Percentiles rank a stretch among this genome's conserved stretches.
Evolutionary conservation across 805 yeast species (phyloP).

Genomic region (Wickerhamiella hasegawae): DNA sequence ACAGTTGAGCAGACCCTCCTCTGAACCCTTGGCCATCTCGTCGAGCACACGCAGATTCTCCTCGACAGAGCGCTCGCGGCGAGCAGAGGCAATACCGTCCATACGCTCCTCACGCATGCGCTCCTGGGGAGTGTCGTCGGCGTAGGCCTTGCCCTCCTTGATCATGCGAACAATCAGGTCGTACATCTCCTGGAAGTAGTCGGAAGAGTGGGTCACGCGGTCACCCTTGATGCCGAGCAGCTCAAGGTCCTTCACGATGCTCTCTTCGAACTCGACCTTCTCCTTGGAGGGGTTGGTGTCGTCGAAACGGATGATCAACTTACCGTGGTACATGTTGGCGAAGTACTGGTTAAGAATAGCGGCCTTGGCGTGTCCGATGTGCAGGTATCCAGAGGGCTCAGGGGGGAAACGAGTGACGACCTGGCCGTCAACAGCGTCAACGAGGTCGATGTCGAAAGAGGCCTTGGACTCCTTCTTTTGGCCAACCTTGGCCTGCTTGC

Average conservation of each 20-base stretch:
- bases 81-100: conserved; percentile 85
- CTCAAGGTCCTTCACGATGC: conserved; percentile 83
- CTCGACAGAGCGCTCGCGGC: conserved; percentile 86
- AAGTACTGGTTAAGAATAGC: conserved; percentile 93
- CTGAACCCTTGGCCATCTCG: conserved; percentile 91
- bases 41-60: conserved; percentile 79
- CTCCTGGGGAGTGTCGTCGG: conserved; percentile 91
- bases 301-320: conserved; percentile 90
- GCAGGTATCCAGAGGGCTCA: conserved; percentile 98
- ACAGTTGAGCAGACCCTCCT: conserved; percentile 81
- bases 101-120: conserved; percentile 97
- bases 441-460: conserved; percentile 82
- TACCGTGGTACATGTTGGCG: conserved; percentile 91
- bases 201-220: conserved; percentile 72
- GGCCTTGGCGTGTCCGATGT: conserved; percentile 98
- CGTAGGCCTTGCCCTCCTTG: conserved; percentile 91
- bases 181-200: conserved; percentile 85
- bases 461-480: conserved; percentile 80
- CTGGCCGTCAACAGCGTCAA: conserved; percentile 81
- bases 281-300: conserved; percentile 98
- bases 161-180: conserved; percentile 72
- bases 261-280: conserved; percentile 83
- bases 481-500: conserved; percentile 51
- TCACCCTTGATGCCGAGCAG: conserved; percentile 84
- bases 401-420: conserved; percentile 99